A percentile compares a stretch with the other conserved stretches of the same genome.
Conservation (phyloP, 2,329 filamentous ascomycete species). For the Trichoderma guizhouense region DNA sequence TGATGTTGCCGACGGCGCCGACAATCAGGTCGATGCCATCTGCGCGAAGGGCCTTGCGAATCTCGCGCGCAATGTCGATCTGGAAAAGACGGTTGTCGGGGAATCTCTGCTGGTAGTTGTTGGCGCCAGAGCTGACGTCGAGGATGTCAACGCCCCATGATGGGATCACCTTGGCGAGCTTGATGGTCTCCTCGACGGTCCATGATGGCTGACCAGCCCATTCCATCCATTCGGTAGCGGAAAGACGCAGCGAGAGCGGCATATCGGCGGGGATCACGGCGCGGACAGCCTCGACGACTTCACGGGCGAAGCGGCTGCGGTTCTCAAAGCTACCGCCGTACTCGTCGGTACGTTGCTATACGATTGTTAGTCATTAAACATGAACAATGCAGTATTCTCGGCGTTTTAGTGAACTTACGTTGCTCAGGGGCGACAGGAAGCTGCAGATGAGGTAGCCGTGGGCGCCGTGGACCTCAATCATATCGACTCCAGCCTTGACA, state of each 20-base stretch:
- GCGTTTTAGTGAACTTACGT: constrained; percentile 36
- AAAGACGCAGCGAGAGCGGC: constrained; percentile 58
- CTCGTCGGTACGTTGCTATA: constrained; percentile 55
- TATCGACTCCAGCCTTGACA: constrained; percentile 68
- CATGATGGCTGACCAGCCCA: constrained; percentile 50
- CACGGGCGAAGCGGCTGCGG: constrained; percentile 57
- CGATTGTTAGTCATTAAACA: constrained; percentile 11
- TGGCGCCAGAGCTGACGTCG: constrained; percentile 76
- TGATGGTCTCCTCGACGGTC: constrained; percentile 65
- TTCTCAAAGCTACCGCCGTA: constrained; percentile 67
- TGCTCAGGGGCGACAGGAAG: constrained; percentile 60
- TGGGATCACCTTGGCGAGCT: constrained; percentile 67
- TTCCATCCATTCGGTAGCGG: constrained; percentile 63
- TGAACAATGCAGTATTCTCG: background rate
- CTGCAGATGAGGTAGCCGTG: constrained; percentile 66
- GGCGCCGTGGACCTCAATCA: constrained; percentile 65
- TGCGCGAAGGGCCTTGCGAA: constrained; percentile 62
- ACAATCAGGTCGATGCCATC: constrained; percentile 57
- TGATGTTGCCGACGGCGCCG: constrained; percentile 72
- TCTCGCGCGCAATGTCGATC: constrained; percentile 64
- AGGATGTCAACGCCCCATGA: constrained; percentile 74
- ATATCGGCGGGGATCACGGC: constrained; percentile 50
- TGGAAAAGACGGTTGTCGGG: constrained; percentile 68
- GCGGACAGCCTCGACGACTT: constrained; percentile 51
- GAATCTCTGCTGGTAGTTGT: constrained; percentile 60